Conservation (phyloP, 257 asterid genomes). For the Scutellaria galericulata region DNA sequence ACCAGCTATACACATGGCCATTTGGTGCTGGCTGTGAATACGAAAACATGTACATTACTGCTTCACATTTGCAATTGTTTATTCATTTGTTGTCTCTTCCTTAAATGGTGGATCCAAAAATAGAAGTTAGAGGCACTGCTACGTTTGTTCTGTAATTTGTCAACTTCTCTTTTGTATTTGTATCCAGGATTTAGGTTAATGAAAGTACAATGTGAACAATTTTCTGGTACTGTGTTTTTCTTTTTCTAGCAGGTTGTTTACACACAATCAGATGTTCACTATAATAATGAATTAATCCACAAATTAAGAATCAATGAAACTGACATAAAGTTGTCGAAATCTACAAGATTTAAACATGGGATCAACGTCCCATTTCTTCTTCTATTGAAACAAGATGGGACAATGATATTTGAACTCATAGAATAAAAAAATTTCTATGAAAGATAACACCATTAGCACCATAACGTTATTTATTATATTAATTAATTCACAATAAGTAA, state of each 20-base stretch:
- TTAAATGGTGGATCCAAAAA: conserved; percentile 27
- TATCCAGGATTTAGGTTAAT: conserved; percentile 27
- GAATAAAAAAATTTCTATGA: too few species aligned
- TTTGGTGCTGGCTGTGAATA: conserved; percentile 12
- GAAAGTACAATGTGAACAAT: neutral
- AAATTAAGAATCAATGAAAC: too few species aligned
- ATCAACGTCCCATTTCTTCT: too few species aligned
- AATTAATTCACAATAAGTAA: too few species aligned
- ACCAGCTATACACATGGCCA: conserved; percentile 17
- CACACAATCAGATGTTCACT: too few species aligned
- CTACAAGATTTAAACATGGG: too few species aligned
- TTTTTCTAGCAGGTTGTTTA: neutral
- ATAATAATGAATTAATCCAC: too few species aligned
- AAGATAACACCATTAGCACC: too few species aligned
- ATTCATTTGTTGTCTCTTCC: conserved; percentile 27
- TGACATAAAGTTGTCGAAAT: too few species aligned
- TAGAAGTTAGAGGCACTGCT: conserved; percentile 18
- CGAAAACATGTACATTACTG: conserved; percentile 49
- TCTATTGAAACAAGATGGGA: too few species aligned
- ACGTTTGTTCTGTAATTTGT: conserved; percentile 8
- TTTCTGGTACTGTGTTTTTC: neutral
- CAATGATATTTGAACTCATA: too few species aligned
- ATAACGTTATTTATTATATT: too few species aligned
- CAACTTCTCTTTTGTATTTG: conserved; percentile 16
- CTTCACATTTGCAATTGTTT: conserved; percentile 32